Evolutionary conservation across 306 rosid species (phyloP).

Genomic region (Prunus davidiana): DNA sequence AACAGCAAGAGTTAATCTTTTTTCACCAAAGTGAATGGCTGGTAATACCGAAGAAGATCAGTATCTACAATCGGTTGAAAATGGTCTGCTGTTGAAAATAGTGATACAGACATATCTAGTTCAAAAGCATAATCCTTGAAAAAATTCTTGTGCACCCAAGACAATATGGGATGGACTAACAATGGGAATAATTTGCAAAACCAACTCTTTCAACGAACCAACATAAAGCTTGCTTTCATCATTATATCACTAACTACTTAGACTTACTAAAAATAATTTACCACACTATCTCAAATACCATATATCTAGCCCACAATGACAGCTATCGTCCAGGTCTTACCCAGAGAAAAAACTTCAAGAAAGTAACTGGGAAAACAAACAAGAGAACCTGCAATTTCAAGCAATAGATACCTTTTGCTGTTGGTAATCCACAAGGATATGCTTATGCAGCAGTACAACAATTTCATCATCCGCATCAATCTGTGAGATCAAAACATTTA

Average conservation of each 20-base stretch:
- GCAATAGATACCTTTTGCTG: constrained; percentile 64
- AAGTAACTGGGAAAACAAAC: constrained; percentile 10
- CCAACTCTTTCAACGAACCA: neutral
- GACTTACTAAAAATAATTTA: neutral
- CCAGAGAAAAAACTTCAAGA: neutral
- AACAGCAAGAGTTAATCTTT: neutral
- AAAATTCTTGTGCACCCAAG: neutral
- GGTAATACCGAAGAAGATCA: neutral
- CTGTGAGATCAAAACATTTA: constrained; percentile 40
- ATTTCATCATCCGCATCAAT: constrained; percentile 61
- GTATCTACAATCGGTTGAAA: neutral
- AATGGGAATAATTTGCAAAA: neutral
- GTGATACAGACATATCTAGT: neutral
- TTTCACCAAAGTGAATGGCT: neutral
- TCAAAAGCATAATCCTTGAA: neutral
- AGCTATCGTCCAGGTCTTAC: neutral
- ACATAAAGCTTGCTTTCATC: neutral
- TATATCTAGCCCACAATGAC: neutral
- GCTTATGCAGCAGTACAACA: constrained; percentile 64
- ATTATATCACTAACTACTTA: neutral
- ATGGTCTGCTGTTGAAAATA: neutral
- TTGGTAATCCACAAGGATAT: constrained; percentile 65
- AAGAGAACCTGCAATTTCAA: neutral
- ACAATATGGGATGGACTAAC: neutral
- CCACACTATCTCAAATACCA: neutral